Conservation (phyloP, 108 stramenopile genomes). For the Aureococcus anophagefferens region DNA sequence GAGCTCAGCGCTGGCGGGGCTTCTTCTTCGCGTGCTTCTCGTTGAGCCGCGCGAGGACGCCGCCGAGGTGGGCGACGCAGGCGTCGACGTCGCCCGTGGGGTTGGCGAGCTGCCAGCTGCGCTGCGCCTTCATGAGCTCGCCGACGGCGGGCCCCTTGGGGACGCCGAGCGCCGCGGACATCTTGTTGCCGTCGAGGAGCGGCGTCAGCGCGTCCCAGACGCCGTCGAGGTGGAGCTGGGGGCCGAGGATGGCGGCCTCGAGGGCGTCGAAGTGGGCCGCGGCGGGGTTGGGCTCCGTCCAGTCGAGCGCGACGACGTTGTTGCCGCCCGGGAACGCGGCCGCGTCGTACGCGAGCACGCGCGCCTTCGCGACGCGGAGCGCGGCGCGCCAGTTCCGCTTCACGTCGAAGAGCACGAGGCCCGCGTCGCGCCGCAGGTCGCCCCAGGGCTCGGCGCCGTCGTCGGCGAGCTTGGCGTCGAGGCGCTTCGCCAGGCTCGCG, state of each 20-base stretch:
- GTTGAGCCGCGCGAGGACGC: too few relatives aligned
- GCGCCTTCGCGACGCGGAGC: neutral
- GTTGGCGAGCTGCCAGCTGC: neutral
- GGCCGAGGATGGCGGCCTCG: neutral
- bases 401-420: neutral
- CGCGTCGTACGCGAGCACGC: neutral
- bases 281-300: neutral
- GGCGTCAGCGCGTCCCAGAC: neutral
- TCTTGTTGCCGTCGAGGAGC: neutral
- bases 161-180: neutral
- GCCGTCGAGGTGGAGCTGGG: neutral
- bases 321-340: neutral
- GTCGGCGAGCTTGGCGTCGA: neutral
- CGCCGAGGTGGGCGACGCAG: neutral
- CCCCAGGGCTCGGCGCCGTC: neutral
- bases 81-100: neutral
- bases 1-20: too few relatives aligned
- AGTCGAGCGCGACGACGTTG: neutral
- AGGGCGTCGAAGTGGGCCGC: neutral
- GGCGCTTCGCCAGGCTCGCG: neutral
- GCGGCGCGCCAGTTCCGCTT: neutral
- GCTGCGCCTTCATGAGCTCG: neutral
- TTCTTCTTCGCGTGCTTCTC: too few relatives aligned
- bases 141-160: neutral
- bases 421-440: neutral